These are phyloP conservation scores for Aspergillus neotritici DNA, from an alignment of 2,329 filamentous ascomycete species.

Conservation along the genomic window DNA sequence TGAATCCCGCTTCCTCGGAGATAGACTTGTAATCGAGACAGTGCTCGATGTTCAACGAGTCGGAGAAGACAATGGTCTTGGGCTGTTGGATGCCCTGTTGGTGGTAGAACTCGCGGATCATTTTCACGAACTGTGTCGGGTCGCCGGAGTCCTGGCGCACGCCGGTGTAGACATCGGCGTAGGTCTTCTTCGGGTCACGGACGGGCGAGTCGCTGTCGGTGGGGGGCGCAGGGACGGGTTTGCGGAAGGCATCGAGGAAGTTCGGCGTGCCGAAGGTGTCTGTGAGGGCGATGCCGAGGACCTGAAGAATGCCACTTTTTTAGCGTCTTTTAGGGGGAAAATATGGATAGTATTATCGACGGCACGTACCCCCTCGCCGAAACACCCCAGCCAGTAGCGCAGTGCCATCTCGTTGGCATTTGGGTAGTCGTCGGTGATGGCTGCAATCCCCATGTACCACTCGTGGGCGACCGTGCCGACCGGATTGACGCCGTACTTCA, in stretches of 20 bases:
- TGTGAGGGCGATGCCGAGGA: constrained; percentile 82
- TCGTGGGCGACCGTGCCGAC: constrained; percentile 92
- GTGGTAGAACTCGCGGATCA: constrained; percentile 78
- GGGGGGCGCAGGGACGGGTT: constrained; percentile 50
- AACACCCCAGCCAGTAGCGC: constrained; percentile 84
- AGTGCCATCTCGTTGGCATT: constrained; percentile 78
- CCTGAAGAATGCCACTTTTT: constrained; percentile 31
- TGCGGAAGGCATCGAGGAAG: constrained; percentile 79
- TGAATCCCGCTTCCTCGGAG: constrained; percentile 73
- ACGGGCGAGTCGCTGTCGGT: constrained; percentile 40
- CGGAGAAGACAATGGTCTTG: constrained; percentile 92
- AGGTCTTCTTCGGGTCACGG: constrained; percentile 52
- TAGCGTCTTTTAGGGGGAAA: neutral
- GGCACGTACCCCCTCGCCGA: constrained; percentile 67
- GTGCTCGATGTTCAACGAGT: constrained; percentile 84
- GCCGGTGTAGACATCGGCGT: constrained; percentile 75
- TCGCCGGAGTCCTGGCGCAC: constrained; percentile 89
- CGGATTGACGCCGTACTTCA: constrained; percentile 79
- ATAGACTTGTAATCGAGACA: constrained; percentile 86
- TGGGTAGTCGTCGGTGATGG: constrained; percentile 79
- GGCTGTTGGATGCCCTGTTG: constrained; percentile 65
- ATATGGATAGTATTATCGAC: neutral
- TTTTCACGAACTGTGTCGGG: constrained; percentile 69
- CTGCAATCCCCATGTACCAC: constrained; percentile 99
- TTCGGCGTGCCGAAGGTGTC: constrained; percentile 92